Conservation (phyloP, 306 rosid species). For the Sicyos edulis region DNA sequence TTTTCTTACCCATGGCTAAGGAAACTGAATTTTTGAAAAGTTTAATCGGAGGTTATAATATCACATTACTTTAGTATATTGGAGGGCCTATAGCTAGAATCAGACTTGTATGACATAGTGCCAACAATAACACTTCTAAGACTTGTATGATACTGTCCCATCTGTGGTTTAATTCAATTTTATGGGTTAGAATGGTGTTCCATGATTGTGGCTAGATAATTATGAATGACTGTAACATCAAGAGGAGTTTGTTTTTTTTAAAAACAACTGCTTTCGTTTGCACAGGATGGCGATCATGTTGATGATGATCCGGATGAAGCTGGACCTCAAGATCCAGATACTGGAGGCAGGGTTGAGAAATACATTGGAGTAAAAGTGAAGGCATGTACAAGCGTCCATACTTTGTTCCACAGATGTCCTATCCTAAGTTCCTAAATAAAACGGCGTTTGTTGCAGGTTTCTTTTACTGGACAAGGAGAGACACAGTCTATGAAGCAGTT, state of each 20-base stretch:
- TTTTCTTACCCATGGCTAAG: neutral
- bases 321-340: conserved; percentile 72
- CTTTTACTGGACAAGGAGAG: conserved; percentile 97
- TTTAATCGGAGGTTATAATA: neutral
- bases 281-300: conserved; percentile 74
- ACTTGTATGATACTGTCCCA: neutral
- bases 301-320: conserved; percentile 84
- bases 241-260: neutral
- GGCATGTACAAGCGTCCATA: conserved; percentile 40
- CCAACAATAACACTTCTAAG: neutral
- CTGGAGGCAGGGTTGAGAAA: conserved; percentile 89
- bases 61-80: neutral
- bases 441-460: conserved; percentile 54
- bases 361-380: conserved; percentile 98
- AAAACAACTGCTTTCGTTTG: neutral
- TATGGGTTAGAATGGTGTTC: neutral
- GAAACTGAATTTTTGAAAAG: neutral
- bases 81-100: neutral
- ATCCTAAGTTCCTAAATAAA: neutral
- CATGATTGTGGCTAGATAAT: neutral
- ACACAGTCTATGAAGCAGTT: conserved; percentile 98
- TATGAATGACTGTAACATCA: neutral
- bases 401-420: neutral
- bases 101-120: conserved; percentile 1
- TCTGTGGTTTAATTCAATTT: neutral